Base-by-base conservation (phyloP, 2,329 filamentous ascomycete genomes). In the Colletotrichum lindemuthianum region DNA sequence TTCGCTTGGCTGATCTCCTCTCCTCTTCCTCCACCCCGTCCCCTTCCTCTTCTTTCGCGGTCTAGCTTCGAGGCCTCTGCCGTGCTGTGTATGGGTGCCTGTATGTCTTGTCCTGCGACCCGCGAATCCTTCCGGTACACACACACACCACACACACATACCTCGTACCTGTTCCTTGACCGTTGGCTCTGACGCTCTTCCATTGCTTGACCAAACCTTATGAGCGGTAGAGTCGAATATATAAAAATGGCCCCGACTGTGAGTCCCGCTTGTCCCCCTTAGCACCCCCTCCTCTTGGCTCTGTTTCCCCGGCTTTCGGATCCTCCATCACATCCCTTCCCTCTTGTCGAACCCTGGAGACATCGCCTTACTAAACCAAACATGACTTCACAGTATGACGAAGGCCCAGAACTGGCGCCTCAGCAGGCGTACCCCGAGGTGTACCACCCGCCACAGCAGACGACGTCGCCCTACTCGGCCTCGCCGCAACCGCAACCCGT, bases 351-450 rank as follows among this genome's bases (percentile, higher is more conserved):
- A 36, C 24, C 8, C 36, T 6, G 11, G 13, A n/a, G 37, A 44
- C 4, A 51, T 34, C 52, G n/a, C 45, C 40, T 15, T n/a, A 44
- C 58, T 52, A 48, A 56, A 48, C 32, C 44, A 37, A 53, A 33
- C 39, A 59, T 45, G 48, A 16, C 47, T 52, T 40, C 54, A n/a
- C 41, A 66, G 43, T 64, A 64, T 36, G 63, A 66, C 33, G 59
- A 66, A 64, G 63, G 63, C 59, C 63, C 63, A 16, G 63, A 66
- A 44, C 13, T 66, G 41, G 63, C 59, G 16, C 63, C 59, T 54
- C 48, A 66, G 32, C 53, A 54, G 10, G 58, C 59, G 12, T 58
- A 48, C 16, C 63, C 59, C 32, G 63, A 66, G 54, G 63, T 66
- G 16, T 66, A 66, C 39, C 53, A 64, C n/a, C 52, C 57, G 15